Evolutionary conservation across 345 rosid species (phyloP), one percentile per base, ranked within the genome.

Genomic region (Populus pruinosa): DNA sequence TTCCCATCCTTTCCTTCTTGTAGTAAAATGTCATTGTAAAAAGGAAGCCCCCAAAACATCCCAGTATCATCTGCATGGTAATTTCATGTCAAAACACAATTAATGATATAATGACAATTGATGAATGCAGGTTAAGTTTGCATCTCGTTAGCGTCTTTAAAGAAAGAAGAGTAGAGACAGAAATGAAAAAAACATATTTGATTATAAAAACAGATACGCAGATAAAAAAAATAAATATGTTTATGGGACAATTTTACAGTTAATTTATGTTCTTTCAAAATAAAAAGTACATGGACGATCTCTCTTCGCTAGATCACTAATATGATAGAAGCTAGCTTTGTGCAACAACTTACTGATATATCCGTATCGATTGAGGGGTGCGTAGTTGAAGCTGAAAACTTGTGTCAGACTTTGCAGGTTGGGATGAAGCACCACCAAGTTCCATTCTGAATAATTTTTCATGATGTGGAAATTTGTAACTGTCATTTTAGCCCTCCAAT

Each of bases 401-500:
- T 86, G 87, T 9, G 81, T 83, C 39, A 93, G 41, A 64, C 81
- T 87, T 70, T 77, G 84, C 77, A 95, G 67, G 67, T 93, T 95
- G 23, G 98, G 99, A 77, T 93, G 99, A 55, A 85, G 77, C 55
- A 90, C 92, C 27, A 91, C 99, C 83, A 93, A 13, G 86, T 86
- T 95, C 98, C 99, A 95, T 25, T 81, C 70, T 0, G 96, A 77
- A 75, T 93, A 95, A 78, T 93, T 95, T 78, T 82, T 88, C 76
- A 90, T 80, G 35, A 85, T 76, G 77, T 95, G 90, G 10, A 82
- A 49, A 76, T 91, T 93, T 3, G 88, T 88, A 49, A 91, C 80
- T 5, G 95, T 91, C 69, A 91, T 85, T 79, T 93, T 93, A 56
- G 88, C 96, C 65, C 97, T 77, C 98, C 98, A 93, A 31, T 89